Evolutionary conservation across 2,329 filamentous ascomycete species (phyloP), one percentile per base, ranked within the genome.

Genomic region (Aspergillus persii): DNA sequence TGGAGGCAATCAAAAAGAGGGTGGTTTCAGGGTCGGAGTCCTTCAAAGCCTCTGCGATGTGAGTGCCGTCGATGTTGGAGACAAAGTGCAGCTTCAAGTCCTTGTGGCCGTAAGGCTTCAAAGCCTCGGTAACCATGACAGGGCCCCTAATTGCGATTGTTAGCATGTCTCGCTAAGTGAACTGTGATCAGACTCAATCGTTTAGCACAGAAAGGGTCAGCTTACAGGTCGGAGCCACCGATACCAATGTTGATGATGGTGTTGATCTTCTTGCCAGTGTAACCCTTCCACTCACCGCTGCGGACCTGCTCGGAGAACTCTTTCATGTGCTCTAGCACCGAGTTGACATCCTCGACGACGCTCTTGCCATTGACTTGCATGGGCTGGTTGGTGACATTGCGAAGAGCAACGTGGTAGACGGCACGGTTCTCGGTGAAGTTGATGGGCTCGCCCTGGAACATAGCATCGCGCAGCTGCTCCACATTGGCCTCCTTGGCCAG

Each of bases 1-100:
- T 99, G 79, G 94, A 98, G 58, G 95, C 95, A 69, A 99, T 87
- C 69, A 99, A 85, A 89, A 99, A 98, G 65, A 99, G 89, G n/a
- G 95, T 97, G 51, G 94, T 97, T 83, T 99, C 95, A 52, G 94
- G 94, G 77, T 99, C 88, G 8, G 94, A 96, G 70, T 88, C 80
- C 74, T 87, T 89, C 61, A 98, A 86, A 53, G 95, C 93, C 81
- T 99, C 95, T 51, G 92, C 91, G 76, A 98, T 92, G 82, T 99
- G 95, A 57, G 95, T 99, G 68, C 95, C 95, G 76, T 99, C 95
- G 74, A 99, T 98, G 85, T 99, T 99, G 82, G 94, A 98, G 68
- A 99, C 95, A 72, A 99, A 99, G 85, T 98, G 94, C 50, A 98
- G 86, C 65, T 88, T 97, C 81, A 92, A 86, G 78, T 89, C 88